phyloP scores from a whole-genome alignment of 192 early-diverging fungal species.

The Mycoemilia scoparia region DNA sequence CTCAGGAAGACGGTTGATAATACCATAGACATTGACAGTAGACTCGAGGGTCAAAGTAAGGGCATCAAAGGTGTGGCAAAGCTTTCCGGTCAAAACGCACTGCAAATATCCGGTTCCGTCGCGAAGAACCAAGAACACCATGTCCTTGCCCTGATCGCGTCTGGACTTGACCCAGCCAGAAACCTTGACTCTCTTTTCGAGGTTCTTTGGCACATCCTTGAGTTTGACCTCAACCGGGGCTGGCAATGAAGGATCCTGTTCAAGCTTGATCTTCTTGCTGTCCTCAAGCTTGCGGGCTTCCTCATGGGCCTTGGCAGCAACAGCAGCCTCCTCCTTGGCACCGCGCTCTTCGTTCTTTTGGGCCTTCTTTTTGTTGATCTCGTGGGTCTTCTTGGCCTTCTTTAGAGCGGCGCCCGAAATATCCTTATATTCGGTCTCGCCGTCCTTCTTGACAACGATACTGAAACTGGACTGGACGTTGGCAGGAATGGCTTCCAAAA shows the following conservation, averaged over 20 bases:
- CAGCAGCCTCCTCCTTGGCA: conserved; percentile 42
- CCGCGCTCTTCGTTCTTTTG: conserved; percentile 61
- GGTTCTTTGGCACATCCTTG: conserved; percentile 35
- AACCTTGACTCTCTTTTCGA: conserved; percentile 65
- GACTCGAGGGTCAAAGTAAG: conserved; percentile 84
- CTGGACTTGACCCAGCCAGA: conserved; percentile 92
- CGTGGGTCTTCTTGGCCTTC: conserved; percentile 67
- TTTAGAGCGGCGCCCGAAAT: conserved; percentile 82
- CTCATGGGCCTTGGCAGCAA: conserved; percentile 31
- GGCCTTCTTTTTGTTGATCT: conserved; percentile 46
- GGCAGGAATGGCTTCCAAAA: conserved; percentile 23
- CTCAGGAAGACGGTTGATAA: conserved; percentile 68
- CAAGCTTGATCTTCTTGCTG: conserved; percentile 64
- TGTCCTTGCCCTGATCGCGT: conserved; percentile 91
- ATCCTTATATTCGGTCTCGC: conserved; percentile 49
- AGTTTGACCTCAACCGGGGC: conserved; percentile 69
- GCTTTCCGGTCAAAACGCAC: conserved; percentile 68
- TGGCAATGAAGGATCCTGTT: conserved; percentile 52
- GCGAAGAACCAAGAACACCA: conserved; percentile 87
- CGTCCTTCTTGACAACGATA: conserved; percentile 50
- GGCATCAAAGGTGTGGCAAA: conserved; percentile 91
- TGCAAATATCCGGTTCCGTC: conserved; percentile 92
- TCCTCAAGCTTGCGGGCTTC: conserved; percentile 70
- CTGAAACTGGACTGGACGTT: conserved; percentile 26
- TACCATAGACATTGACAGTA: conserved; percentile 75